Conservation (phyloP, 495 filamentous ascomycete species). For the Penicillium turbatum region DNA sequence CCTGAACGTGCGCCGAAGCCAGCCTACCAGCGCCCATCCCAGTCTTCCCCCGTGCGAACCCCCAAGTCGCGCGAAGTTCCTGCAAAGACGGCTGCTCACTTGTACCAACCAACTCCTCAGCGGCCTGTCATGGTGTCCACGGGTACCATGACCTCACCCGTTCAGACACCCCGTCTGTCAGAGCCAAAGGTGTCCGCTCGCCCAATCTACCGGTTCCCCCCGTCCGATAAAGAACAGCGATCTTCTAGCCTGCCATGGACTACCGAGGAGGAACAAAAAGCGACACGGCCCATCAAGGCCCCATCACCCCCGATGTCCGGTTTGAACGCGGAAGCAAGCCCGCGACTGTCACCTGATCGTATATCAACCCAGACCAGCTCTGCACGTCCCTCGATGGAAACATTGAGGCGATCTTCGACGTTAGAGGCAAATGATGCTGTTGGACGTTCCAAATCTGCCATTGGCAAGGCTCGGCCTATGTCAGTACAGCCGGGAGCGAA, state of each 20-base stretch:
- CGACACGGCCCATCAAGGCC: slow-evolving; percentile 10
- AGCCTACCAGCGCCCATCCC: slow-evolving; percentile 24
- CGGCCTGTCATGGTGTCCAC: slow-evolving; percentile 79
- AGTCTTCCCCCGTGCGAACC: slow-evolving; percentile 24
- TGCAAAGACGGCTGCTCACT: slow-evolving; percentile 31
- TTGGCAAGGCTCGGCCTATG: slow-evolving; percentile 58
- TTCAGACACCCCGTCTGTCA: slow-evolving; percentile 52
- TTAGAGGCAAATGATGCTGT: slow-evolving; percentile 56
- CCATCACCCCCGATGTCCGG: slow-evolving; percentile 32
- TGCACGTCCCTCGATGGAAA: slow-evolving; percentile 74
- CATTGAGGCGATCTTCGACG: slow-evolving; percentile 55
- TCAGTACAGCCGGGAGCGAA: slow-evolving; percentile 79
- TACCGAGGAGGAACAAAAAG: slow-evolving; percentile 25
- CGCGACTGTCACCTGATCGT: slow-evolving; percentile 43
- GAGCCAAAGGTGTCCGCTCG: slow-evolving; percentile 42
- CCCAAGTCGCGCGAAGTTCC: slow-evolving; percentile 23
- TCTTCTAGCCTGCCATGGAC: slow-evolving; percentile 52
- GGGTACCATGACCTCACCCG: slow-evolving; percentile 83
- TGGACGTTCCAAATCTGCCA: slow-evolving; percentile 59
- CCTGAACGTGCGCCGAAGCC: slow-evolving; percentile 29
- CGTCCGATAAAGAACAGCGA: slow-evolving; percentile 49
- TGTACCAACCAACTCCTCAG: slow-evolving; percentile 56
- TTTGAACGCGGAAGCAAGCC: slow-evolving; percentile 44
- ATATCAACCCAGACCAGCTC: slow-evolving; percentile 58
- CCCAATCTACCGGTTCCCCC: slow-evolving; percentile 60